Conservation (phyloP, 371 early-diverging fungal genomes). For the Synchytrium microbalum region DNA sequence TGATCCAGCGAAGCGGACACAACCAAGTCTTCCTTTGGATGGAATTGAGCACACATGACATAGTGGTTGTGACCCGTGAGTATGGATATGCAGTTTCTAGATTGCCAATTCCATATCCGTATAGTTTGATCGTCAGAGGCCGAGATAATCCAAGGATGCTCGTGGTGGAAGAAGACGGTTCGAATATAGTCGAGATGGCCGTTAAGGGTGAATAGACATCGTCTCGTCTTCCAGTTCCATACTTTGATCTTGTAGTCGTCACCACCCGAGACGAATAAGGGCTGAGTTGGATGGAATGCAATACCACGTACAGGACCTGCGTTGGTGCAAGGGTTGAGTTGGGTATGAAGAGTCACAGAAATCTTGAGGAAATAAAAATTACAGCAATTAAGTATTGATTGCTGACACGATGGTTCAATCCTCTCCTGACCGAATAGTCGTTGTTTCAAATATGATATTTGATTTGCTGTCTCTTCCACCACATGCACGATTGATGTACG, state of each 20-base stretch:
- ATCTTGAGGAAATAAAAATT: too few species aligned
- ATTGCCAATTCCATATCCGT: constrained; percentile 99
- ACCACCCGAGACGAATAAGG: constrained; percentile 97
- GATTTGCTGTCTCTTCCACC: too few species aligned
- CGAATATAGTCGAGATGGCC: constrained; percentile 99
- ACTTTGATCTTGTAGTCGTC: constrained; percentile 99
- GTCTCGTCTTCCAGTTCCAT: constrained; percentile 98
- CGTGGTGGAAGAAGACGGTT: constrained; percentile 96
- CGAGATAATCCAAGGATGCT: constrained; percentile 96
- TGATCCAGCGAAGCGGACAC: constrained; percentile 97
- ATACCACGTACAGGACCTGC: constrained; percentile 97
- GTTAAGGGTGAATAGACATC: constrained; percentile 90
- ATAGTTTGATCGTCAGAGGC: constrained; percentile 99
- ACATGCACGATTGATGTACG: too few species aligned
- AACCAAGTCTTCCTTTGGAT: constrained; percentile 91
- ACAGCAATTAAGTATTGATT: too few species aligned
- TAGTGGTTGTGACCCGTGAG: constrained; percentile 99
- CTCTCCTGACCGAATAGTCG: too few species aligned
- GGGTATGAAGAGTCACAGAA: too few species aligned
- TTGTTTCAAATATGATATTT: neutral
- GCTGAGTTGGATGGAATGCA: constrained; percentile 95
- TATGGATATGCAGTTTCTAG: constrained; percentile 93
- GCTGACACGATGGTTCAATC: too few species aligned
- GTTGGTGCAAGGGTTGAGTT: neutral
- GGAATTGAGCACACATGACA: constrained; percentile 98